Percentiles rank a stretch among this genome's conserved stretches.
Evolutionary conservation across 2,329 filamentous ascomycete genomes (phyloP).

Genomic region (Raffaelea albimanens): DNA sequence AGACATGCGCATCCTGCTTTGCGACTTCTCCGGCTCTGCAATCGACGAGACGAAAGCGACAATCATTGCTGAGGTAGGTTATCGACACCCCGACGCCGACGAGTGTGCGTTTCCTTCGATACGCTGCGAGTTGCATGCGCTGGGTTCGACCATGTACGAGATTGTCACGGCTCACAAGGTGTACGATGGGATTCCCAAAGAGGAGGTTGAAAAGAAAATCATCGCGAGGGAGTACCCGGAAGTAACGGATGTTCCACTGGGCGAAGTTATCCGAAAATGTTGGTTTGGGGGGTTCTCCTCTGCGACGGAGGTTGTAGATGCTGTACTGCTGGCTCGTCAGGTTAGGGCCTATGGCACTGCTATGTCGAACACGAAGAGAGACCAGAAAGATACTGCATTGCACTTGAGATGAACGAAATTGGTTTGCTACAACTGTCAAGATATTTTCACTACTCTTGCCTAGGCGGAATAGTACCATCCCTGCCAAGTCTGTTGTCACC

Average conservation of each 20-base stretch:
- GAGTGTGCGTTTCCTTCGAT: background rate
- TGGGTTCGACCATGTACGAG: background rate
- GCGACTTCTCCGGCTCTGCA: background rate
- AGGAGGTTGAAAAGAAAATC: background rate
- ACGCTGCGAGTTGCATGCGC: background rate
- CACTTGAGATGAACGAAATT: too few species aligned
- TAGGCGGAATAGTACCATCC: too few species aligned
- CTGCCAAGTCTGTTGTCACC: too few species aligned
- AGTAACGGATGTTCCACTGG: background rate
- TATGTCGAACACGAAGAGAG: too few species aligned
- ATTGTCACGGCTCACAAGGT: background rate
- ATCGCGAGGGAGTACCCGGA: background rate
- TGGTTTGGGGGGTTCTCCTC: background rate
- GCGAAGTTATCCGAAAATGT: background rate
- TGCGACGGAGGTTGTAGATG: background rate
- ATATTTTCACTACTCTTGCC: too few species aligned
- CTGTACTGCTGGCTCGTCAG: background rate
- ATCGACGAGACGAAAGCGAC: background rate
- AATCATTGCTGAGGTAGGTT: background rate
- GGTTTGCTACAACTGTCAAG: too few species aligned
- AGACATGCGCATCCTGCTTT: background rate
- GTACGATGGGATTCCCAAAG: background rate
- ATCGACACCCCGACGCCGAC: background rate
- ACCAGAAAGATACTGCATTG: too few species aligned
- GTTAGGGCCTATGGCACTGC: too few species aligned